phyloP scores from a whole-genome alignment of 257 asterid species.

The Gardenia jasminoides region DNA sequence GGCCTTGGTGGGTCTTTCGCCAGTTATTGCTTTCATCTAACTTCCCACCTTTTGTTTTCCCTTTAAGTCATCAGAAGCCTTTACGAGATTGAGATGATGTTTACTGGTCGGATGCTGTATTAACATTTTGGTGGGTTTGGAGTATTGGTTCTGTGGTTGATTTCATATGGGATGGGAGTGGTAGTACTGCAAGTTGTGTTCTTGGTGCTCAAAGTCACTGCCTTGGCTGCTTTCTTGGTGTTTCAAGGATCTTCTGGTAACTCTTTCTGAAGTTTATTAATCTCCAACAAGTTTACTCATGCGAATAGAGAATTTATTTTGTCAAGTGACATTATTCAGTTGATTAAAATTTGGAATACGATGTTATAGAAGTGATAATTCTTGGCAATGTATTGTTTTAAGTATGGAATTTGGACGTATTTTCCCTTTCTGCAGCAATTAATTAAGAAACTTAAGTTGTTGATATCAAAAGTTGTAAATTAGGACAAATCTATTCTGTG shows the following conservation, averaged over 20 bases:
- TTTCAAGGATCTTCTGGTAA: conserved; percentile 74
- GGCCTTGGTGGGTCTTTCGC: conserved; percentile 43
- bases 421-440: background rate
- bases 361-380: background rate
- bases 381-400: conserved; percentile 19
- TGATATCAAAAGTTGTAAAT: background rate
- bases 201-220: conserved; percentile 45
- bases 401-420: background rate
- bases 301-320: conserved; percentile 4
- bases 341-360: conserved; percentile 15
- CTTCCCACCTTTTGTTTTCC: conserved; percentile 33
- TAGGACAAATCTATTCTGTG: background rate
- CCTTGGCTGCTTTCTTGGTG: conserved; percentile 45
- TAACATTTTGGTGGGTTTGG: conserved; percentile 21
- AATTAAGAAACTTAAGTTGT: background rate
- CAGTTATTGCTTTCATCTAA: conserved; percentile 40
- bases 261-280: conserved; percentile 18
- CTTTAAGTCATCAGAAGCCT: conserved; percentile 47
- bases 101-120: conserved; percentile 25
- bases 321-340: background rate
- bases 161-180: conserved; percentile 54
- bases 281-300: conserved; percentile 14
- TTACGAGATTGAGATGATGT: background rate
- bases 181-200: conserved; percentile 46
- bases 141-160: conserved; percentile 25